A percentile compares a stretch with the other conserved stretches of the same genome.
phyloP scores from a whole-genome alignment of 1,284 basidiomycete genomes.

The Trametes versicolor region DNA sequence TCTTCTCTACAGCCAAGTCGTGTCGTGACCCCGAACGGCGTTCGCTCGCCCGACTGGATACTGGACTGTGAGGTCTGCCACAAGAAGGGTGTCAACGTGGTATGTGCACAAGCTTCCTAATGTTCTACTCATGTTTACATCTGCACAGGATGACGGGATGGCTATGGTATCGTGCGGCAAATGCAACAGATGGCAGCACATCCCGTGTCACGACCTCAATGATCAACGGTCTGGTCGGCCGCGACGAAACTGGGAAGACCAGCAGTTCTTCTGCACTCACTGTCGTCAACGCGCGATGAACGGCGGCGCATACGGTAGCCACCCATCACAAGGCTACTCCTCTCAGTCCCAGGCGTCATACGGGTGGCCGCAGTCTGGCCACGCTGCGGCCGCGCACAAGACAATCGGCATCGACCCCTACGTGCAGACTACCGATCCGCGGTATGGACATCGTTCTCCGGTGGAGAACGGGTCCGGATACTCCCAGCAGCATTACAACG shows the following conservation, averaged over 20 bases:
- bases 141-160: conserved; percentile 72
- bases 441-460: conserved; percentile 30
- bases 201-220: conserved; percentile 75
- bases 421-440: conserved; percentile 31
- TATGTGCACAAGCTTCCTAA: conserved; percentile 44
- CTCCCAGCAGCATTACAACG: conserved; percentile 29
- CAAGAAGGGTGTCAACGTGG: conserved; percentile 73
- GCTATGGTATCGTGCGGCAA: conserved; percentile 83
- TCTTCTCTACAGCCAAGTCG: conserved; percentile 40
- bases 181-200: conserved; percentile 88
- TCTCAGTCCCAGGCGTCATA: conserved; percentile 25
- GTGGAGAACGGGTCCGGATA: conserved; percentile 33
- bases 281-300: conserved; percentile 48
- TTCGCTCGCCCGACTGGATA: conserved; percentile 74
- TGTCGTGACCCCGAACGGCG: conserved; percentile 50
- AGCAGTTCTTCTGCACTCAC: conserved; percentile 67
- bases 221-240: conserved; percentile 66
- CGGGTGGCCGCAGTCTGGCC: conserved; percentile 25
- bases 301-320: conserved; percentile 22
- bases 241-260: conserved; percentile 75
- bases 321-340: conserved; percentile 22
- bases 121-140: conserved; percentile 7
- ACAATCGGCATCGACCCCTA: conserved; percentile 25
- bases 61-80: conserved; percentile 87
- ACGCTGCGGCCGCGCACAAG: conserved; percentile 30